Evolutionary conservation across 2,329 filamentous ascomycete species (phyloP), one percentile per base, ranked within the genome.

Genomic region (Cytospora chrysosperma): DNA sequence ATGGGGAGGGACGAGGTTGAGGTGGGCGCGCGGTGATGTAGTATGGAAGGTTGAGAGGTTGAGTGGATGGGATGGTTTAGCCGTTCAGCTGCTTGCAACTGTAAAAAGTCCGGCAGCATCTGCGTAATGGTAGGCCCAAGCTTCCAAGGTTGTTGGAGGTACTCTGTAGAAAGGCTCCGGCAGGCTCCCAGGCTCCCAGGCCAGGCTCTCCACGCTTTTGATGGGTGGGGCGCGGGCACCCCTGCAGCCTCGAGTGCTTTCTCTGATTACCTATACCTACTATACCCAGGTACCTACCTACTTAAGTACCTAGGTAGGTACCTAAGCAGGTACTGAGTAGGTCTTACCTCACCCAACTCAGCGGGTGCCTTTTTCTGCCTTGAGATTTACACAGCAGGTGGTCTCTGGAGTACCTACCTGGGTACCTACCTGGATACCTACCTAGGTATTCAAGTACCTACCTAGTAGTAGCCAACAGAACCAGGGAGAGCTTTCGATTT

Each of bases 111-210:
- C 59, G 51, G 59, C 59, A 61, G 59, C 59, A 61, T 55, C 54
- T 61, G 59, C 59, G 59, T 61, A 61, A 61, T 61, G 43, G 28
- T n/a, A n/a, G 59, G 59, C 59, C 59, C 51, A 61, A 61, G 59
- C 59, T 61, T 61, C 59, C n/a, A n/a, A n/a, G n/a, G n/a, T n/a
- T 53, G 43, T 19, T 37, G n/a, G 53, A 60, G 37, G 37, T 40
- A 40, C 7, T 8, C 7, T 6, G 32, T 34, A 8, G 4, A 17
- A 47, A 47, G n/a, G 43, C 12, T 55, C 58, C 58, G 51, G 51
- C 59, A 61, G 59, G 59, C 59, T 61, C 59, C 49, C 37, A 40
- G 37, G 19, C 28, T 30, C 28, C 28, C 28, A 30, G 37, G 19
- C 28, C 28, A 30, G 37, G 19, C 52, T 51, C 51, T 34, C 27